Evolutionary conservation across 768 basidiomycete species (phyloP).

Genomic region (Russula ochroleuca): DNA sequence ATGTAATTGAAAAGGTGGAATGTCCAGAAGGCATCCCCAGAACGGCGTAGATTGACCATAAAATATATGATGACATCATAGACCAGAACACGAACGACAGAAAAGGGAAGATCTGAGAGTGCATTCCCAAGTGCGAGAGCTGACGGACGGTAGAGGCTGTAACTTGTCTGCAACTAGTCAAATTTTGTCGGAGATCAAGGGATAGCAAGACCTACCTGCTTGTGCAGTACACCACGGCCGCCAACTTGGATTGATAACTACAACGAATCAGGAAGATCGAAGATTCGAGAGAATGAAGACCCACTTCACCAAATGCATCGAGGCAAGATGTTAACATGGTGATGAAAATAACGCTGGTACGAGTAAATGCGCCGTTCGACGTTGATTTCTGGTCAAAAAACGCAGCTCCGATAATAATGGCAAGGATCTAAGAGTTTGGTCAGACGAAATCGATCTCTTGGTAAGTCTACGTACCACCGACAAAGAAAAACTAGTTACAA

Average conservation of each 20-base stretch:
- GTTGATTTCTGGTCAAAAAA: constrained; percentile 71
- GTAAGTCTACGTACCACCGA: constrained; percentile 45
- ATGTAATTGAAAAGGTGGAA: constrained; percentile 63
- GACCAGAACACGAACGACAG: constrained; percentile 51
- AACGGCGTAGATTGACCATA: constrained; percentile 49
- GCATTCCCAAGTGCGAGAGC: constrained; percentile 64
- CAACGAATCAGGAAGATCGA: constrained; percentile 1
- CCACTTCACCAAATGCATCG: constrained; percentile 68
- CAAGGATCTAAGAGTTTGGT: constrained; percentile 42
- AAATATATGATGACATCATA: constrained; percentile 69
- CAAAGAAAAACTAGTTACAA: constrained; percentile 64
- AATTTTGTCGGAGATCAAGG: neutral
- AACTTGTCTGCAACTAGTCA: constrained; percentile 41
- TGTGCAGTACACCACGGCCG: constrained; percentile 70
- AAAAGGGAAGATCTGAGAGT: constrained; percentile 65
- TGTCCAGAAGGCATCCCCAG: constrained; percentile 46
- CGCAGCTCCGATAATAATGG: constrained; percentile 67
- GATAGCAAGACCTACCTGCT: constrained; percentile 43
- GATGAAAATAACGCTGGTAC: constrained; percentile 76
- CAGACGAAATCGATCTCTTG: neutral
- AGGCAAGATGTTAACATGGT: constrained; percentile 63
- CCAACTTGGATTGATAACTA: constrained; percentile 73
- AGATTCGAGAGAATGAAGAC: constrained; percentile 8
- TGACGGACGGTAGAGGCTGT: constrained; percentile 62
- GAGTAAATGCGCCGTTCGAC: constrained; percentile 80